Conservation (phyloP, 805 yeast genomes). For the Grigorovia jiainica region DNA sequence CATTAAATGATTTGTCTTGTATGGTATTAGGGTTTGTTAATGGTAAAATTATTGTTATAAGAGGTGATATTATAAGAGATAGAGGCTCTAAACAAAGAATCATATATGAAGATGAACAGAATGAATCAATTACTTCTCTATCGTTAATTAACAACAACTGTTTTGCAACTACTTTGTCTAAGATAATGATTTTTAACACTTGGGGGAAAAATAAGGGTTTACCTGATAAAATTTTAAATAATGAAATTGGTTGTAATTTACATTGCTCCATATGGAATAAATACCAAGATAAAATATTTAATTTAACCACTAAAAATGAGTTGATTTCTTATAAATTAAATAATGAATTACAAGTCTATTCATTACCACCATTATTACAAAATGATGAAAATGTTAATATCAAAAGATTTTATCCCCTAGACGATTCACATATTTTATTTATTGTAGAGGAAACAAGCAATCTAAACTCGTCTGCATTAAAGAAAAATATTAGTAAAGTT, state of each 20-base stretch:
- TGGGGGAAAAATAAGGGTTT: conserved; percentile 69
- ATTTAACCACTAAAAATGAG: conserved; percentile 26
- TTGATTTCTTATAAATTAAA: conserved; percentile 47
- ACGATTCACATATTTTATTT: conserved; percentile 48
- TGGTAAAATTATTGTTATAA: conserved; percentile 68
- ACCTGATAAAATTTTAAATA: conserved; percentile 41
- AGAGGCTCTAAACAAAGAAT: conserved; percentile 82
- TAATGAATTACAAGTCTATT: conserved; percentile 39
- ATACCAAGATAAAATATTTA: conserved; percentile 47
- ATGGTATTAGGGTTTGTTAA: conserved; percentile 30
- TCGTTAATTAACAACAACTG: conserved; percentile 45
- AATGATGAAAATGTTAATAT: conserved; percentile 52
- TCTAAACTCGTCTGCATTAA: conserved; percentile 26
- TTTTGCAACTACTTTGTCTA: conserved; percentile 68
- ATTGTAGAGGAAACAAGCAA: conserved; percentile 38
- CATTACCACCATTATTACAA: conserved; percentile 27
- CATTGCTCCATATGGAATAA: conserved; percentile 33
- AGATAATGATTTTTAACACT: conserved; percentile 61
- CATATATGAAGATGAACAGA: conserved; percentile 49
- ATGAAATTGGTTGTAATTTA: conserved; percentile 36
- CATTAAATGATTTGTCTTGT: conserved; percentile 19
- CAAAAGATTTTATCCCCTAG: conserved; percentile 35
- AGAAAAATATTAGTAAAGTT: conserved; percentile 28
- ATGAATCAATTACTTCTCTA: conserved; percentile 76
- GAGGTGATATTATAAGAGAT: conserved; percentile 86